These are phyloP conservation scores for Globisporangium solare DNA, from an alignment of 352 stramenopile genomes.

Conservation along the genomic window DNA sequence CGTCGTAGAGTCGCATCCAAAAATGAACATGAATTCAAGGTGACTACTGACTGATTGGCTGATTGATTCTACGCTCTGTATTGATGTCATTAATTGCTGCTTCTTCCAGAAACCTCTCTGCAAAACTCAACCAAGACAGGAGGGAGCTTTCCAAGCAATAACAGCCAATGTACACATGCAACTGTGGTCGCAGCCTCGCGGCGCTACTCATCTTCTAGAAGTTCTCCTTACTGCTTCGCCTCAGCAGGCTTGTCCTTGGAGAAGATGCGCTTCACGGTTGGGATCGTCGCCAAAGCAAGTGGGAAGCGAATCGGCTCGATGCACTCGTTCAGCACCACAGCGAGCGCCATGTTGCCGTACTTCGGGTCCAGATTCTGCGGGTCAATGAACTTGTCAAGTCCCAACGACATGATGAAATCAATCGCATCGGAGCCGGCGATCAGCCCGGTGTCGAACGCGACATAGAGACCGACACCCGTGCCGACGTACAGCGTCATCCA, in stretches of 20 bases:
- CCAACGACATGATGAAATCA: conserved; percentile 78
- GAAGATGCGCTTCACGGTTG: conserved; percentile 70
- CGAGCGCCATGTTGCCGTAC: conserved; percentile 84
- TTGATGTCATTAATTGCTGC: background rate
- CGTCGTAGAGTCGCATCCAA: too few relatives aligned
- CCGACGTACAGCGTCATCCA: conserved; percentile 76
- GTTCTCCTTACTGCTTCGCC: conserved; percentile 3
- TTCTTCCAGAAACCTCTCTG: background rate
- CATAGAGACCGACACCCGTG: conserved; percentile 71
- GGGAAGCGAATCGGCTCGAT: conserved; percentile 84
- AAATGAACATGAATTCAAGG: too few relatives aligned
- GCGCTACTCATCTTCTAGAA: conserved; percentile 1
- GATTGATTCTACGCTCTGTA: background rate
- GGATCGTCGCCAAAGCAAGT: conserved; percentile 80
- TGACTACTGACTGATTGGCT: too few relatives aligned
- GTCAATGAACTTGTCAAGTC: conserved; percentile 77
- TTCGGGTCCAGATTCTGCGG: conserved; percentile 69
- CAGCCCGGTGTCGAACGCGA: conserved; percentile 64
- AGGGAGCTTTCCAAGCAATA: background rate
- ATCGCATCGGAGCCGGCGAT: conserved; percentile 76
- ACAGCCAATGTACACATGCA: background rate
- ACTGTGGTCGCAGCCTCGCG: too few relatives aligned
- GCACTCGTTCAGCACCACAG: conserved; percentile 82
- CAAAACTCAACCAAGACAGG: background rate
- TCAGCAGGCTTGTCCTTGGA: conserved; percentile 33